A percentile compares a stretch with the other conserved stretches of the same genome.
These are phyloP conservation scores for Ophiostoma quercus DNA, from an alignment of 2,329 filamentous ascomycete species.

Conservation along the genomic window DNA sequence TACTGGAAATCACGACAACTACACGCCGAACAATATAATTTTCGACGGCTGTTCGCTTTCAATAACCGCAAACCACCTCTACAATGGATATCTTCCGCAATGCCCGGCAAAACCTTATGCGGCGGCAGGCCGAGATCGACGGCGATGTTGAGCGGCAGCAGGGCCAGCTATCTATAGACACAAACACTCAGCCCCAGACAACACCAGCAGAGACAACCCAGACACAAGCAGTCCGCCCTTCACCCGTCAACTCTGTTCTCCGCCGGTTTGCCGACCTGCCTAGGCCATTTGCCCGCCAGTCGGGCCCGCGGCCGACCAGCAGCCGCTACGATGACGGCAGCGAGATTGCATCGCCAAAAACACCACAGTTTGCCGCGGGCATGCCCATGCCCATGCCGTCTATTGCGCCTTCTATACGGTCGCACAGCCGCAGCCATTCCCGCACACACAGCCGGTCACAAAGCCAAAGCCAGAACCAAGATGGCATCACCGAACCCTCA, in stretches of 20 bases:
- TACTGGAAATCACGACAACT: no score
- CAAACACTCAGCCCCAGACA: slow-evolving; percentile 15
- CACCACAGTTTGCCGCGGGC: slow-evolving; percentile 39
- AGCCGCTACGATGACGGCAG: slow-evolving; percentile 27
- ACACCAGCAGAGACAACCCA: neutral
- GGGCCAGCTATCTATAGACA: slow-evolving; percentile 12
- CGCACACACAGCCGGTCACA: neutral
- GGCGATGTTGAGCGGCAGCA: slow-evolving; percentile 31
- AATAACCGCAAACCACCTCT: neutral
- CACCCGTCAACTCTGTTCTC: slow-evolving; percentile 27
- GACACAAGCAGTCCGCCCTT: slow-evolving; percentile 13
- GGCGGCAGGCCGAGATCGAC: slow-evolving; percentile 24
- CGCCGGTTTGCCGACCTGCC: slow-evolving; percentile 30
- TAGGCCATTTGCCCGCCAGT: slow-evolving; percentile 30
- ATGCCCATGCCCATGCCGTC: slow-evolving; percentile 38
- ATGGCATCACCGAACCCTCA: slow-evolving; percentile 9
- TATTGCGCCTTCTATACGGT: neutral
- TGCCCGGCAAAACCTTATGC: slow-evolving; percentile 26
- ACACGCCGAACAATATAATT: no score
- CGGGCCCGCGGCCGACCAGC: slow-evolving; percentile 30
- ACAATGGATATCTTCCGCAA: slow-evolving; percentile 27
- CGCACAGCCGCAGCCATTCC: slow-evolving; percentile 25
- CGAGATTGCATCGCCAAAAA: slow-evolving; percentile 41
- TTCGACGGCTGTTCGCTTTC: neutral
- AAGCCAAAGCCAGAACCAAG: slow-evolving; percentile 26